Evolutionary conservation across 177 flowering plant species (phyloP).

Genomic region (Vitis hybrid): DNA sequence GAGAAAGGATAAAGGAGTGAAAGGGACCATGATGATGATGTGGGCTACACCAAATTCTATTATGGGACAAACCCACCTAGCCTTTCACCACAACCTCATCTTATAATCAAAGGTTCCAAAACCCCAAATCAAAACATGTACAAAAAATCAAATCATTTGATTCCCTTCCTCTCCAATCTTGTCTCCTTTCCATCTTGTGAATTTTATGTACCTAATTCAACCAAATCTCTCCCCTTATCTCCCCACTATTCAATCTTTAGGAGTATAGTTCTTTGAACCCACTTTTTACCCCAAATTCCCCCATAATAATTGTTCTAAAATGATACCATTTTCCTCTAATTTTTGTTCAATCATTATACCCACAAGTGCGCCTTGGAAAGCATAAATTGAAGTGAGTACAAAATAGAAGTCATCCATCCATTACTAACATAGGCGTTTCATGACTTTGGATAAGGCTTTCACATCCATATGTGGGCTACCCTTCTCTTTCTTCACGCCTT

Average conservation of each 20-base stretch:
- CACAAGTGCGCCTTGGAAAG: conserved; percentile 17
- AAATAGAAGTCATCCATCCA: conserved; percentile 12
- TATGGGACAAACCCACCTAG: background rate
- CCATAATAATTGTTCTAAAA: conserved; percentile 19
- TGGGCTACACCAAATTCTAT: conserved; percentile 1
- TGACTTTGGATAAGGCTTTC: conserved; percentile 16
- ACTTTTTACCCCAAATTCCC: conserved; percentile 12
- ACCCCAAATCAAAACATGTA: conserved; percentile 1
- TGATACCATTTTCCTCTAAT: conserved; percentile 5
- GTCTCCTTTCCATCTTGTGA: no score
- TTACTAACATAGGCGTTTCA: conserved; percentile 10
- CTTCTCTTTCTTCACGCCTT: conserved; percentile 10
- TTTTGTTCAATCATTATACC: conserved; percentile 5
- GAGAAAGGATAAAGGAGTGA: background rate
- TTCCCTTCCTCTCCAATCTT: background rate
- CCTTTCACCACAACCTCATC: background rate
- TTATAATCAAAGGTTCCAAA: background rate
- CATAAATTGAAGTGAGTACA: conserved; percentile 1
- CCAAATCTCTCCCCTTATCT: no score
- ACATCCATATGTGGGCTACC: conserved; percentile 8
- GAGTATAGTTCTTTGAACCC: conserved; percentile 1
- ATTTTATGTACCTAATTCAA: no score
- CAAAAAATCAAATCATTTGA: conserved; percentile 1
- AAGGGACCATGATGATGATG: no score
- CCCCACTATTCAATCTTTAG: background rate